Evolutionary conservation across 176 grass and related monocot species (phyloP), one percentile per base, ranked within the genome.

Genomic region (Lolium multiflorum): DNA sequence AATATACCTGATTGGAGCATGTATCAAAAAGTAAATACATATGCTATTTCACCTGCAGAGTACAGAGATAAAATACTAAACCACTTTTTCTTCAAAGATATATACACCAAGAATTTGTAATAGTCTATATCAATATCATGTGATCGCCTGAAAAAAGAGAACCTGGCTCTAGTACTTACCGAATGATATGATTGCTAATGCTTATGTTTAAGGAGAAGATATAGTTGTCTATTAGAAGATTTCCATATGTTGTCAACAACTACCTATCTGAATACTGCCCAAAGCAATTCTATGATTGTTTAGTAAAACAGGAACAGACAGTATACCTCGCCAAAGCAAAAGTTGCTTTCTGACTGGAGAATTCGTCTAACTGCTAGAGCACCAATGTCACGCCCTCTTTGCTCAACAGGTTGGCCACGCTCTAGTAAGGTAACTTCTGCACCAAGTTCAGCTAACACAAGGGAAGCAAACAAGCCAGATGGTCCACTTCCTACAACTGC

Each of bases 241-340:
- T 64, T 20, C 17, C n/a, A 1, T 68, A 58, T 37, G 52, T 79
- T 84, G 57, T 39, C 47, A 65, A 57, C 74, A 87, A 78, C 11
- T 64, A 87, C 35, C 35, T 49, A 87, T 78, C 8, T 39, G 22
- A 79, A 83, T 63, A 71, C 59, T 54, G n/a, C 7, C 54, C 1
- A 52, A 82, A 63, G 13, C 3, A 55, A 28, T 37, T 70, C 2
- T 46, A n/a, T 18, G 17, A 73, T 83, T 43, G 60, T 78, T 71
- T 48, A 0, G 28, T 71, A 71, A 91, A 74, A 84, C 60, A 63
- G 69, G 44, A 90, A 88, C 61, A 14, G 74, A 78, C 39, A 89
- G 62, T 55, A 83, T 95, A 95, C 96, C 96, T 98, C 96, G 78
- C 96, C 96, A 76, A 98, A 98, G 76, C 96, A 95, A 90, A 95